Evolutionary conservation across 257 asterid species (phyloP).

Genomic region (Plantago major): DNA sequence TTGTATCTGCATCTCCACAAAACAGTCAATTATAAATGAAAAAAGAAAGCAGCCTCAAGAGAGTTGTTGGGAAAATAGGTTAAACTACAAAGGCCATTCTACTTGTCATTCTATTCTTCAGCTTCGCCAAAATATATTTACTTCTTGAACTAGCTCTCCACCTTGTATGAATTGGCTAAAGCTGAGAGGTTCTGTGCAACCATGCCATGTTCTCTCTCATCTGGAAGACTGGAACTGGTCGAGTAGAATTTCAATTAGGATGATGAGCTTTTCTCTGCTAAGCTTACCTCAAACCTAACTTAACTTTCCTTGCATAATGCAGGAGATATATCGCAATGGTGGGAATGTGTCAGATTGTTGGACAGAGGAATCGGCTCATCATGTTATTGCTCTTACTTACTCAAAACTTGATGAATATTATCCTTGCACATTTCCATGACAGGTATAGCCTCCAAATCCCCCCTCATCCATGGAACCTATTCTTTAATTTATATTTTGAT

Average conservation of each 20-base stretch:
- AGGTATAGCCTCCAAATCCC: constrained; percentile 38
- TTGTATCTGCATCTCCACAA: not conserved
- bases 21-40: no score
- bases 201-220: not conserved
- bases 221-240: constrained; percentile 11
- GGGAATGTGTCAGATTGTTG: constrained; percentile 75
- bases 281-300: constrained; percentile 5
- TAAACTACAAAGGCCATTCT: no score
- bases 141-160: no score
- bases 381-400: constrained; percentile 67
- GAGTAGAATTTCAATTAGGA: constrained; percentile 10
- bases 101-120: no score
- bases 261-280: constrained; percentile 9
- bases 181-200: no score
- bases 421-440: constrained; percentile 80
- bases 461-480: not conserved
- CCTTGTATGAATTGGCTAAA: no score
- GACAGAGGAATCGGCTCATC: constrained; percentile 66
- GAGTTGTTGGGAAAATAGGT: no score
- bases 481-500: constrained; percentile 1
- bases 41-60: no score
- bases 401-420: constrained; percentile 80
- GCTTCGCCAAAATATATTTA: no score
- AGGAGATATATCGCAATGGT: constrained; percentile 90
- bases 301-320: not conserved